phyloP scores from a whole-genome alignment of 108 stramenopile genomes.

The Nitzschia putrida region DNA sequence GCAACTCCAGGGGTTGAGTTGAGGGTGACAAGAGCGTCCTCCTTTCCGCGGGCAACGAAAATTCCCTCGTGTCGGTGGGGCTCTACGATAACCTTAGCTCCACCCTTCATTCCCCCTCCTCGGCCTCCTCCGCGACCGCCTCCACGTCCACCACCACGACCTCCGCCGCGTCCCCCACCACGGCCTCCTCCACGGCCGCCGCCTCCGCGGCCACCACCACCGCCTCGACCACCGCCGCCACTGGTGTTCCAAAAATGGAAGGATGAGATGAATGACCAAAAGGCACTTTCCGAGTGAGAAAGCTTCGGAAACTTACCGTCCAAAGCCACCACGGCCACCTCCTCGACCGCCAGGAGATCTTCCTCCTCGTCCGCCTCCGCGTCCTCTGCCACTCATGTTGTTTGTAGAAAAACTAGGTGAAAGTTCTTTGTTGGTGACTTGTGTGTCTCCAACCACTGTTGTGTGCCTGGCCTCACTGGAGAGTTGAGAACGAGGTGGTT shows the following conservation, averaged over 20 bases:
- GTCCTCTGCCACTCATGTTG: constrained; percentile 35
- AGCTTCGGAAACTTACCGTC: constrained; percentile 36
- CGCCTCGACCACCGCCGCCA: constrained; percentile 60
- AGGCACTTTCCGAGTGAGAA: neutral
- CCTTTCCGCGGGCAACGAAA: constrained; percentile 98
- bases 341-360: constrained; percentile 55
- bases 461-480: too few relatives aligned
- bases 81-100: constrained; percentile 94
- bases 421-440: too few relatives aligned
- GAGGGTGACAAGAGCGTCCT: constrained; percentile 97
- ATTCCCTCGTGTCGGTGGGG: constrained; percentile 98
- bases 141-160: constrained; percentile 59
- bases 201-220: constrained; percentile 50
- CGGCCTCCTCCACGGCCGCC: constrained; percentile 13
- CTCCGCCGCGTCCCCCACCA: constrained; percentile 50
- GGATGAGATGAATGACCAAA: too few relatives aligned
- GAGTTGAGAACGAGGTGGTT: too few relatives aligned
- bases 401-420: neutral
- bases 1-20: constrained; percentile 97
- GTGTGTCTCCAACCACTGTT: too few relatives aligned
- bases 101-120: constrained; percentile 87
- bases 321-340: constrained; percentile 50
- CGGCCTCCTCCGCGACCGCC: constrained; percentile 65
- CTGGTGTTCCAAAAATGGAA: neutral
- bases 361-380: constrained; percentile 55